A percentile compares a stretch with the other conserved stretches of the same genome.
phyloP scores from a whole-genome alignment of 1,284 basidiomycete species.

The Marasmius fiardii region DNA sequence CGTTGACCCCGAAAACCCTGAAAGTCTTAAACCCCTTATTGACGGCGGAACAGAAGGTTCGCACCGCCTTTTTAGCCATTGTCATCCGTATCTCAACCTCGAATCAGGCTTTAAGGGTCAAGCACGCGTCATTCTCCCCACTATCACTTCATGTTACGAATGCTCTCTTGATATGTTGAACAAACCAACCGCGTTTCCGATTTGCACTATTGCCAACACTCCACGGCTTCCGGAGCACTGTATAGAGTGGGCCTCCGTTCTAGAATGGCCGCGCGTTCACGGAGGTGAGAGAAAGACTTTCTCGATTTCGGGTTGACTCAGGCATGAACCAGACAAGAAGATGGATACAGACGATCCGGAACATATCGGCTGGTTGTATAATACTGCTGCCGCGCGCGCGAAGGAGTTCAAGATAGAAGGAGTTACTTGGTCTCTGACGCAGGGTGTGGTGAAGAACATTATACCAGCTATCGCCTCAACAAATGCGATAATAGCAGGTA shows the following conservation, averaged over 20 bases:
- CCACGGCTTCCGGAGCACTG: slow-evolving; percentile 98
- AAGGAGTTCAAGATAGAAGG: slow-evolving; percentile 95
- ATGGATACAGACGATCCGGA: slow-evolving; percentile 96
- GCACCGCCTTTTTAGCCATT: slow-evolving; percentile 9
- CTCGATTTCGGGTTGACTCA: not conserved
- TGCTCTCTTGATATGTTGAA: slow-evolving; percentile 98
- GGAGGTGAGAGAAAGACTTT: slow-evolving; percentile 53
- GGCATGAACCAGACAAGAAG: slow-evolving; percentile 70
- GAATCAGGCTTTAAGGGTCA: slow-evolving; percentile 93
- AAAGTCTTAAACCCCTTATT: slow-evolving; percentile 96
- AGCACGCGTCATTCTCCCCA: slow-evolving; percentile 95
- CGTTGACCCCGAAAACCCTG: slow-evolving; percentile 87
- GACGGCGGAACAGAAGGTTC: slow-evolving; percentile 98
- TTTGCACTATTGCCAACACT: slow-evolving; percentile 99
- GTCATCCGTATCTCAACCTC: slow-evolving; percentile 2
- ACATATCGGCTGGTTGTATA: slow-evolving; percentile 94
- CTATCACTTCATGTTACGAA: slow-evolving; percentile 96
- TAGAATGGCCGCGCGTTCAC: slow-evolving; percentile 94
- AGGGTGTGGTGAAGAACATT: slow-evolving; percentile 99
- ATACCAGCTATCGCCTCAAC: slow-evolving; percentile 98
- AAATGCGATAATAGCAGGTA: slow-evolving; percentile 93
- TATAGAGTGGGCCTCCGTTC: slow-evolving; percentile 99
- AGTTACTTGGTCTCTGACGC: slow-evolving; percentile 96
- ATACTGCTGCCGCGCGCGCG: slow-evolving; percentile 77
- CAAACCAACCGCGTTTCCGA: slow-evolving; percentile 95